Conservation (phyloP, 139 green algal species). For the Volvox reticuliferus region DNA sequence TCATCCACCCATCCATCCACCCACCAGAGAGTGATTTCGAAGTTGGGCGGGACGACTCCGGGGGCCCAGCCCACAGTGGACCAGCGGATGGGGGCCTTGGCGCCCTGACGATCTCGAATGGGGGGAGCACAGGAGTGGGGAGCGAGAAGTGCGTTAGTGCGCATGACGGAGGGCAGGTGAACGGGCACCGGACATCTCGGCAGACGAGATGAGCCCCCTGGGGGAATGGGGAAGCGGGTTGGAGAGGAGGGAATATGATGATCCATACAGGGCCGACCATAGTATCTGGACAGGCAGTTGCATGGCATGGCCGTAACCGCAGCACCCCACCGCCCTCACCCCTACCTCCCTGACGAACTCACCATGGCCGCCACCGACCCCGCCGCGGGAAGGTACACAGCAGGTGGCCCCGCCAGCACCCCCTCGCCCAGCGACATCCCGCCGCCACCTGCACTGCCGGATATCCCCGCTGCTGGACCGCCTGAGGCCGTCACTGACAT, state of each 20-base stretch:
- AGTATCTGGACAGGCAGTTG: too few species aligned
- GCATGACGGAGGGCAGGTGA: too few species aligned
- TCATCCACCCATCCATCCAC: not conserved
- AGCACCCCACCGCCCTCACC: too few species aligned
- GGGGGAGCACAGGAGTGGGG: too few species aligned
- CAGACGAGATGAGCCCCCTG: too few species aligned
- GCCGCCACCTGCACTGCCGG: constrained; percentile 27
- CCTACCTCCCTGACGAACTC: not conserved
- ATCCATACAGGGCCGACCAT: too few species aligned
- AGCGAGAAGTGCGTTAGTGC: too few species aligned
- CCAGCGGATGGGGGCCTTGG: not conserved
- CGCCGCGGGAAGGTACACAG: constrained; percentile 27
- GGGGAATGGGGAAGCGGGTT: too few species aligned
- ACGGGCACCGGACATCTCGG: too few species aligned
- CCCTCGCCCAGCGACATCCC: constrained; percentile 27
- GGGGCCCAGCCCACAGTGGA: not conserved
- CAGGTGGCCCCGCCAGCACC: constrained; percentile 14
- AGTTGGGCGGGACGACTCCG: not conserved
- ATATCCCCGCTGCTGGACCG: not conserved
- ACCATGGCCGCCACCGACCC: constrained; percentile 2
- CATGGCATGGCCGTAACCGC: too few species aligned
- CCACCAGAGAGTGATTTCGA: constrained; percentile 21
- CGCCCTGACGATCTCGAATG: not conserved
- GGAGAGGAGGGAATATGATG: too few species aligned
- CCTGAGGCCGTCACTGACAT: not conserved